phyloP scores from a whole-genome alignment of 1,284 basidiomycete genomes.

The Phellopilus nigrolimitatus region DNA sequence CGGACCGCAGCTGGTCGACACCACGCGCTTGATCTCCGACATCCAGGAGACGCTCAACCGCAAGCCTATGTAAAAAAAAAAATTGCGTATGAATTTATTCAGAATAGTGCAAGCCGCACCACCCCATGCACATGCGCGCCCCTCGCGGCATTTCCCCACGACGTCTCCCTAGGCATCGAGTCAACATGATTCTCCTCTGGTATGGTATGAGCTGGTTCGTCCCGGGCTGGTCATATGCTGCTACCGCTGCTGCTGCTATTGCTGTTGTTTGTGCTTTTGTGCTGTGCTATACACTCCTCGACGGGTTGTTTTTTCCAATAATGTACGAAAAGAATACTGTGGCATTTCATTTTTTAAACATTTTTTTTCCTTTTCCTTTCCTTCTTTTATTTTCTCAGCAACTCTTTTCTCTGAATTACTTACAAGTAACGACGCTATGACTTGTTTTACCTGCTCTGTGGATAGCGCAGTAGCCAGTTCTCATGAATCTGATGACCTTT shows the following conservation, averaged over 20 bases:
- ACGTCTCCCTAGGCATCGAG: constrained; percentile 10
- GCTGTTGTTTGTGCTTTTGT: constrained; percentile 7
- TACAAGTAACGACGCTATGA: constrained; percentile 17
- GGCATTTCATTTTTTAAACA: not conserved
- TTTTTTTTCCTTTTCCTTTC: not conserved
- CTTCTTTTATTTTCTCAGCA: constrained; percentile 1
- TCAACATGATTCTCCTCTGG: constrained; percentile 16
- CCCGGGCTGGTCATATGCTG: constrained; percentile 13
- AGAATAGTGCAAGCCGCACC: not conserved
- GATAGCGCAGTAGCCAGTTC: constrained; percentile 4
- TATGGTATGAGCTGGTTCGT: constrained; percentile 19
- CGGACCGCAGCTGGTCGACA: constrained; percentile 58
- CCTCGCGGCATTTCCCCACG: not conserved
- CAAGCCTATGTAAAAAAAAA: constrained; percentile 39
- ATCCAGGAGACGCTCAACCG: constrained; percentile 68
- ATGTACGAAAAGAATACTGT: constrained; percentile 8
- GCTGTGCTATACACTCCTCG: constrained; percentile 1
- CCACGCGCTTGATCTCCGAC: constrained; percentile 62
- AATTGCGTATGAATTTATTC: not conserved
- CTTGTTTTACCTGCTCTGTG: not conserved
- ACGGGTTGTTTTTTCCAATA: not conserved
- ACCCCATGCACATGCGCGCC: not conserved
- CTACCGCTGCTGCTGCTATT: constrained; percentile 1
- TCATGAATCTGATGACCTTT: constrained; percentile 10
- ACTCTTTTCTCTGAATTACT: not conserved